These are phyloP conservation scores for Hypomontagnella submonticulosa DNA, from an alignment of 495 filamentous ascomycete genomes.

Conservation along the genomic window DNA sequence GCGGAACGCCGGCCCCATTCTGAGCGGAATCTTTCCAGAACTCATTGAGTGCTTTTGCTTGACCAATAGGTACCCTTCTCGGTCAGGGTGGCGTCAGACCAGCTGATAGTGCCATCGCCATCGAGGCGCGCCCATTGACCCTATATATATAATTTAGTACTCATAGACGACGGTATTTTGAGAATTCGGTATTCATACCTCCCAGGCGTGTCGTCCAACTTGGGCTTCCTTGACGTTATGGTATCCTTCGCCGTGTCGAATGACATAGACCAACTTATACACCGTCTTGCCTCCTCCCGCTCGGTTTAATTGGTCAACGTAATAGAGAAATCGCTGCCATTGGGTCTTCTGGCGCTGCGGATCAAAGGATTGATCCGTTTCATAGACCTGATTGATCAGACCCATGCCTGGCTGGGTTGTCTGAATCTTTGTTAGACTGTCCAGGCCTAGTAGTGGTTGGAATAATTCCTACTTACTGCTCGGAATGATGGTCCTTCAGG, in stretches of 20 bases:
- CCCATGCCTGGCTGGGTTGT: conserved; percentile 47
- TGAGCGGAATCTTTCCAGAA: conserved; percentile 71
- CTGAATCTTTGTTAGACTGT: conserved; percentile 13
- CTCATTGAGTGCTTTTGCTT: conserved; percentile 69
- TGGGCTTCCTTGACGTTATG: conserved; percentile 53
- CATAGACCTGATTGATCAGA: conserved; percentile 45
- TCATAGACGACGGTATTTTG: background rate
- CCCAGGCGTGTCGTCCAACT: conserved; percentile 49
- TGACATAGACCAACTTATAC: conserved; percentile 51
- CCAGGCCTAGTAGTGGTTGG: background rate
- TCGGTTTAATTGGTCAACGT: conserved; percentile 45
- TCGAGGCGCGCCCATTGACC: conserved; percentile 74
- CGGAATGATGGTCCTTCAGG: conserved; percentile 26
- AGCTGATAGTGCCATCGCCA: conserved; percentile 72
- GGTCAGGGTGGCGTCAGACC: conserved; percentile 78
- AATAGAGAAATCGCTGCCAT: conserved; percentile 50
- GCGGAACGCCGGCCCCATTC: conserved; percentile 66
- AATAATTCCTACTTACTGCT: conserved; percentile 22
- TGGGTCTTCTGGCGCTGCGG: conserved; percentile 27
- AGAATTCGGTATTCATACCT: conserved; percentile 37
- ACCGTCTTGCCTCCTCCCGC: conserved; percentile 15
- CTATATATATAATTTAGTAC: conserved; percentile 31
- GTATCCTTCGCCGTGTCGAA: conserved; percentile 52
- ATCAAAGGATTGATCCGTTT: conserved; percentile 43
- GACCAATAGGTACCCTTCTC: conserved; percentile 63